Conservation (phyloP, 2,329 filamentous ascomycete genomes). For the Mariannaea elegans region DNA sequence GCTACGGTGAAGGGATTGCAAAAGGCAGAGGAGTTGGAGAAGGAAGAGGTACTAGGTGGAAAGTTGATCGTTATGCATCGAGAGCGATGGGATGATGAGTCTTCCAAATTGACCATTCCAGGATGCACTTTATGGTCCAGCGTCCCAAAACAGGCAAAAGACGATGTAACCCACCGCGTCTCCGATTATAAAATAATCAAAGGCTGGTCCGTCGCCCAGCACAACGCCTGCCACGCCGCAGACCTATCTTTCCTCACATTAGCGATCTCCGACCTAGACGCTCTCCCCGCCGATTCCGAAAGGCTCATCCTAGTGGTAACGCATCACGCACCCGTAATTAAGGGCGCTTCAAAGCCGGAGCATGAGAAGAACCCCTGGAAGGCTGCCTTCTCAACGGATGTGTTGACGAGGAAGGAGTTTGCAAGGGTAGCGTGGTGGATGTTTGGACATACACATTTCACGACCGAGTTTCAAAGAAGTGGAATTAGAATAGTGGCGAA, state of each 20-base stretch:
- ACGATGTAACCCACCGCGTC: constrained; percentile 54
- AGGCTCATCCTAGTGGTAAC: constrained; percentile 59
- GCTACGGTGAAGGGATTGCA: constrained; percentile 48
- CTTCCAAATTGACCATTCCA: constrained; percentile 57
- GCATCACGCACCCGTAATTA: constrained; percentile 64
- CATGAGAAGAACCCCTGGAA: constrained; percentile 56
- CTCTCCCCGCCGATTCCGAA: constrained; percentile 20
- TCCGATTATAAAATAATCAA: constrained; percentile 64
- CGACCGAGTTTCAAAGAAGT: constrained; percentile 45
- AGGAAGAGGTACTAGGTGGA: constrained; percentile 49
- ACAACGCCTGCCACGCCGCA: constrained; percentile 56
- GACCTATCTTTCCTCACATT: constrained; percentile 61
- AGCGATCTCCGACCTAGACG: constrained; percentile 45
- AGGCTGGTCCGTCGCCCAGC: constrained; percentile 58
- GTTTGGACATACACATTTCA: constrained; percentile 61
- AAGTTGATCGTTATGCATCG: constrained; percentile 56
- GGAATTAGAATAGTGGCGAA: constrained; percentile 54
- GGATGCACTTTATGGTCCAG: constrained; percentile 67
- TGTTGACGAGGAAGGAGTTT: constrained; percentile 43
- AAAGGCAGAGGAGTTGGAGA: constrained; percentile 48
- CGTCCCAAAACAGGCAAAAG: constrained; percentile 51
- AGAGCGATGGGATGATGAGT: constrained; percentile 49
- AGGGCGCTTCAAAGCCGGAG: constrained; percentile 58
- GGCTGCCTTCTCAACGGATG: constrained; percentile 63
- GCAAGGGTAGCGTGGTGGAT: constrained; percentile 51